These are phyloP conservation scores for Nigrograna mackinnonii DNA, from an alignment of 2,329 filamentous ascomycete genomes.

Conservation along the genomic window DNA sequence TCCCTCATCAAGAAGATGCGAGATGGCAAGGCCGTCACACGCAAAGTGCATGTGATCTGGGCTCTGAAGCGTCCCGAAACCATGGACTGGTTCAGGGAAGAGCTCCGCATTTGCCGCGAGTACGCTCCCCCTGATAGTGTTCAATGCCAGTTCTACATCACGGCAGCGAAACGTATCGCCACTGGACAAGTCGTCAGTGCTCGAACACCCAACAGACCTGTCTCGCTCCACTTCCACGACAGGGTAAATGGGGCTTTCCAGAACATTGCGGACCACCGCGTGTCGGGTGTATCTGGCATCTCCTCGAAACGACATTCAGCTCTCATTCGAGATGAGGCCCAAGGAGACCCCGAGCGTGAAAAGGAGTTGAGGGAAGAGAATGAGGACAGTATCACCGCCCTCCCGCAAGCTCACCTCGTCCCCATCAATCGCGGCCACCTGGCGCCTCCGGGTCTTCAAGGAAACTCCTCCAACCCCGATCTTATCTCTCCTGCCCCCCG, in stretches of 20 bases:
- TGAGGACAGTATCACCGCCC: slow-evolving; percentile 80
- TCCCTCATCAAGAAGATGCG: slow-evolving; percentile 97
- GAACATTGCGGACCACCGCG: slow-evolving; percentile 78
- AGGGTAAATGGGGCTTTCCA: slow-evolving; percentile 87
- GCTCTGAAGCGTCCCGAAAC: slow-evolving; percentile 86
- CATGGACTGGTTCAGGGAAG: slow-evolving; percentile 97
- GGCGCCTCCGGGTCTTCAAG: slow-evolving; percentile 23
- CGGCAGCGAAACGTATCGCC: slow-evolving; percentile 66
- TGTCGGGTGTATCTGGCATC: slow-evolving; percentile 59
- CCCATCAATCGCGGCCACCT: slow-evolving; percentile 50
- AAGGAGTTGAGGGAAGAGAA: slow-evolving; percentile 79
- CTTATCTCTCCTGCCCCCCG: slow-evolving; percentile 27
- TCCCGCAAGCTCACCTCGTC: slow-evolving; percentile 62
- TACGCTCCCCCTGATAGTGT: slow-evolving; percentile 86
- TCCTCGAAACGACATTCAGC: slow-evolving; percentile 71
- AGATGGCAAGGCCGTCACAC: slow-evolving; percentile 90
- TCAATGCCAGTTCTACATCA: slow-evolving; percentile 94
- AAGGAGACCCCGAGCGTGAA: slow-evolving; percentile 77
- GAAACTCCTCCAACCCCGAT: slow-evolving; percentile 28
- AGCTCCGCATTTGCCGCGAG: slow-evolving; percentile 88
- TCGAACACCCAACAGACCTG: slow-evolving; percentile 56
- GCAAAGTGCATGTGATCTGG: slow-evolving; percentile 92
- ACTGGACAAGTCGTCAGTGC: slow-evolving; percentile 56
- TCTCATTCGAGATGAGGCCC: slow-evolving; percentile 79
- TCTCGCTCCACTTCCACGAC: slow-evolving; percentile 80